These are phyloP conservation scores for Inga oerstediana DNA, from an alignment of 306 rosid species.

Conservation along the genomic window DNA sequence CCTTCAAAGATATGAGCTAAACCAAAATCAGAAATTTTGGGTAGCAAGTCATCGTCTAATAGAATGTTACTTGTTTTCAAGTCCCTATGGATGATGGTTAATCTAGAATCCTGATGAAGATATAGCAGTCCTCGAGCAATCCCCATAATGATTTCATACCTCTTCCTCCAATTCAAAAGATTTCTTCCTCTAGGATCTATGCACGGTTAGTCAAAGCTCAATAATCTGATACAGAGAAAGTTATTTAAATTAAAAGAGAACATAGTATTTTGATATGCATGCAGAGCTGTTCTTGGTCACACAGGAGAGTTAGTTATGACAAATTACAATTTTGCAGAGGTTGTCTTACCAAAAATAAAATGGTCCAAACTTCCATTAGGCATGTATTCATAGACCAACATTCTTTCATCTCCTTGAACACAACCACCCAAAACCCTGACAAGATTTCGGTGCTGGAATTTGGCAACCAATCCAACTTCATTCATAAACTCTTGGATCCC, in stretches of 20 bases:
- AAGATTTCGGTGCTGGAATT: constrained; percentile 33
- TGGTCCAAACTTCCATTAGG: constrained; percentile 27
- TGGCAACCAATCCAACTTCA: constrained; percentile 22
- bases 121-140: not conserved
- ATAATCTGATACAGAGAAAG: not conserved
- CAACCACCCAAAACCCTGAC: constrained; percentile 31
- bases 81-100: not conserved
- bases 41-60: not conserved
- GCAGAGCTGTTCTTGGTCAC: no score
- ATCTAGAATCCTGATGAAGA: not conserved
- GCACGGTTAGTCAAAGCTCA: not conserved
- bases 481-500: constrained; percentile 20
- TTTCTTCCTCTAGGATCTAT: not conserved
- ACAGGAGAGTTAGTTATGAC: not conserved
- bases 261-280: no score
- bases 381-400: constrained; percentile 35
- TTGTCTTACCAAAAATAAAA: constrained; percentile 15
- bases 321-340: not conserved
- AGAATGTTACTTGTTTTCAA: not conserved
- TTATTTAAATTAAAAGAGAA: not conserved
- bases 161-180: not conserved
- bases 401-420: constrained; percentile 30
- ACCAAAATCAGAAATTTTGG: not conserved
- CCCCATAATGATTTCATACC: not conserved
- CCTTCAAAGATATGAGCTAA: not conserved